Base-by-base conservation (phyloP, 805 yeast species). In the Candida xyloterini region DNA sequence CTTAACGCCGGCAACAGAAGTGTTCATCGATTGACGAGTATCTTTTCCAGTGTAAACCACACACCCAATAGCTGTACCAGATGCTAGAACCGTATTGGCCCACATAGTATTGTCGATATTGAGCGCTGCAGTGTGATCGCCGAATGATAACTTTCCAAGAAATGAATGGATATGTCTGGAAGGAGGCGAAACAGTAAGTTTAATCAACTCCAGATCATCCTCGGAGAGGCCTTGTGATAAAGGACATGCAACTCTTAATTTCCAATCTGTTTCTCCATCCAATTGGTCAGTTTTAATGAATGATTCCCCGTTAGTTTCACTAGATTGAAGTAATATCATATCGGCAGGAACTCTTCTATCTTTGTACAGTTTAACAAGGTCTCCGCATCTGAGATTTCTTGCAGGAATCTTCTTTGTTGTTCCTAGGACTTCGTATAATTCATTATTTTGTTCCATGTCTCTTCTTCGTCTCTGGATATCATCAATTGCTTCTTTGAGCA, bases 221-320 rank as follows among this genome's bases (percentile, higher is more conserved):
- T 73, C 64, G 10, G 76, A 62, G 30, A 77, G 50, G 25, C 61
- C 61, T 57, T 91, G 98, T 1, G 96, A 86, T 21, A 79, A 55
- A 10, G 80, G 73, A 33, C 81, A 74, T 0, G 96, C 93, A 27
- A 86, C 66, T 53, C 99, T 71, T 40, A 93, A 69, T 60, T 93
- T 93, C 99, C 99, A 93, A 65, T 93, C 99, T 5, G 99, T 93
- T 62, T 93, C 99, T 57, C 99, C 99, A 62, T 93, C 99, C 35
- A 93, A 70, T 65, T 93, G 99, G 67, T 93, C 99, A 0, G 99
- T 93, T 54, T 95, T 85, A 48, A 93, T 86, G 55, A 95, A 93
- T 2, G 90, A 75, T 57, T 93, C 99, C 7, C 96, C 97, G 3
- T 75, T 71, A 3, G 68, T 63, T 57, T 87, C 96, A 41, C 88